A percentile compares a stretch with the other conserved stretches of the same genome.
These are phyloP conservation scores for Phytophthora europaea DNA, from an alignment of 352 stramenopile species.

Conservation along the genomic window DNA sequence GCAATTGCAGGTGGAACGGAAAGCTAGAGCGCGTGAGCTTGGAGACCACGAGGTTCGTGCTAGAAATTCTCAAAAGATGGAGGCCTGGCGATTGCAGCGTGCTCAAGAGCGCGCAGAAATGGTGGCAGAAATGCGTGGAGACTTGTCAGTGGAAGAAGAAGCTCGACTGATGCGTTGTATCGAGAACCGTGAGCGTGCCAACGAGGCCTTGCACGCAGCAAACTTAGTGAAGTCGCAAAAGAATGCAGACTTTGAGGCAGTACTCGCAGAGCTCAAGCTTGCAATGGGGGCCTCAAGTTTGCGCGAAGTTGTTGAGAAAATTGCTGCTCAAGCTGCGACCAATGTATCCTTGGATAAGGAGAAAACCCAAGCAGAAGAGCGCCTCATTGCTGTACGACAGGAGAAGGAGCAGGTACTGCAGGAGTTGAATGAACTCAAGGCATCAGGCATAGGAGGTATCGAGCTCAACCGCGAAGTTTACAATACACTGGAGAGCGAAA, in stretches of 20 bases:
- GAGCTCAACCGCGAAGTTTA: constrained; percentile 87
- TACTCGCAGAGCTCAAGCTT: constrained; percentile 74
- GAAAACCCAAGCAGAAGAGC: constrained; percentile 70
- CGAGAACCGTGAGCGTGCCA: constrained; percentile 72
- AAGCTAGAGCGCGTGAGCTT: constrained; percentile 70
- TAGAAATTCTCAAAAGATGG: constrained; percentile 87
- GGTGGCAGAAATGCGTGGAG: constrained; percentile 76
- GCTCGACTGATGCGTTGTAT: constrained; percentile 62
- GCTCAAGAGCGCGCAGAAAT: constrained; percentile 82
- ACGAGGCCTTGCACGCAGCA: constrained; percentile 67
- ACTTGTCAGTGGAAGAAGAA: constrained; percentile 78
- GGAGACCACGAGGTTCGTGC: constrained; percentile 82
- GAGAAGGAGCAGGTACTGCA: constrained; percentile 74
- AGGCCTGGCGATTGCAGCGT: constrained; percentile 76
- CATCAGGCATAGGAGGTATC: constrained; percentile 77
- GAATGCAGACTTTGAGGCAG: constrained; percentile 73
- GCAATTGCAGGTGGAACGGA: constrained; percentile 76
- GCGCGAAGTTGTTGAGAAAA: constrained; percentile 77
- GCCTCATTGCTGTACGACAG: constrained; percentile 57
- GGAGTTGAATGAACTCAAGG: constrained; percentile 83
- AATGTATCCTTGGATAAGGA: constrained; percentile 79
- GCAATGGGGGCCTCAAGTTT: constrained; percentile 65
- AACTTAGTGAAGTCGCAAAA: constrained; percentile 80
- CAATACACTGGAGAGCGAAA: constrained; percentile 81
- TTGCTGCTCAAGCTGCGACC: constrained; percentile 65